phyloP scores from a whole-genome alignment of 371 early-diverging fungal genomes.

The Mortierella sp. region DNA sequence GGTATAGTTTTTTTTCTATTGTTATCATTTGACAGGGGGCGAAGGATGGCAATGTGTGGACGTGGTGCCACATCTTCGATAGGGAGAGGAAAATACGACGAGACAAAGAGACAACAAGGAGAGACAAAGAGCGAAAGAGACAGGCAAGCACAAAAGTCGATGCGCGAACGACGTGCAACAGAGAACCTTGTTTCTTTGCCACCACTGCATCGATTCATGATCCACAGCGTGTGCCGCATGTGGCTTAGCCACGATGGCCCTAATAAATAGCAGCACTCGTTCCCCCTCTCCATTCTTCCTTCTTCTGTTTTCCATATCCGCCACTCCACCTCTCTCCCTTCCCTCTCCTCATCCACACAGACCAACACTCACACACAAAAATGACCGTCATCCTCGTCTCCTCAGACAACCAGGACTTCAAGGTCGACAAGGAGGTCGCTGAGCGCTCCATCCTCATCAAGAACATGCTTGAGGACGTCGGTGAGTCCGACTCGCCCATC shows the following conservation, averaged over 20 bases:
- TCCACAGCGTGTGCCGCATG: background rate
- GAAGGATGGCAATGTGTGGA: background rate
- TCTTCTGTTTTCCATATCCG: slow-evolving; percentile 10
- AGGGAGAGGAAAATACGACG: too few species aligned
- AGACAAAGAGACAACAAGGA: background rate
- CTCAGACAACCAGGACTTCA: slow-evolving; percentile 82
- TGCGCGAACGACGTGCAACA: background rate
- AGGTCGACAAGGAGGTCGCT: slow-evolving; percentile 87
- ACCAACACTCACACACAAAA: background rate
- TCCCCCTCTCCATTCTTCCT: background rate
- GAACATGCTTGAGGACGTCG: slow-evolving; percentile 94
- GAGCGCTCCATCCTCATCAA: slow-evolving; percentile 92
- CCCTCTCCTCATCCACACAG: slow-evolving; percentile 3
- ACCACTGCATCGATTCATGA: background rate
- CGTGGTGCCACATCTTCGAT: too few species aligned
- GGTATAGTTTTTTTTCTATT: too few species aligned
- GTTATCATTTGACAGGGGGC: too few species aligned
- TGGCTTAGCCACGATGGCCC: background rate
- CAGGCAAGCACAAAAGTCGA: background rate
- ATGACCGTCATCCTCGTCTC: slow-evolving; percentile 64
- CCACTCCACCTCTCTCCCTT: background rate
- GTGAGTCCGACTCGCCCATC: slow-evolving; percentile 81
- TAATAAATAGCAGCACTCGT: background rate
- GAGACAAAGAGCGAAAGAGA: background rate
- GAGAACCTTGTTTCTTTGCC: background rate